Evolutionary conservation across 169 alveolate species (phyloP).

Genomic region (Plasmodium relictum): DNA sequence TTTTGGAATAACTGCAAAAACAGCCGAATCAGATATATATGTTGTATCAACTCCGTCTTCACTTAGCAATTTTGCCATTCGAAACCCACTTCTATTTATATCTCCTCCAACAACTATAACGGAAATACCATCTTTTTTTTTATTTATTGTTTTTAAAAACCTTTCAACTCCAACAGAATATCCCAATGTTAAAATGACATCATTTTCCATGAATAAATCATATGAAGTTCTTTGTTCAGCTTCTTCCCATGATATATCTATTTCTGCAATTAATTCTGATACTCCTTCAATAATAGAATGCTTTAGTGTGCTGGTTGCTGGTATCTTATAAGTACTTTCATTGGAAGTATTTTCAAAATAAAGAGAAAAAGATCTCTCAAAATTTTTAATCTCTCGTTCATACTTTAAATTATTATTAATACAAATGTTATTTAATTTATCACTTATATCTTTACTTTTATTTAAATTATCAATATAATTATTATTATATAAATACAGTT

Average conservation of each 20-base stretch:
- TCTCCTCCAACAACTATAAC: slow-evolving; percentile 76
- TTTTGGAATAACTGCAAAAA: slow-evolving; percentile 74
- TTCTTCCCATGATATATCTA: slow-evolving; percentile 70
- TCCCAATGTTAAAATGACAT: slow-evolving; percentile 71
- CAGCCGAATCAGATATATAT: slow-evolving; percentile 70
- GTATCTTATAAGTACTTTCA: slow-evolving; percentile 52
- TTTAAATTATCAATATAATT: slow-evolving; percentile 66
- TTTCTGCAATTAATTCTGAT: slow-evolving; percentile 60
- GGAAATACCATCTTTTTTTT: slow-evolving; percentile 76
- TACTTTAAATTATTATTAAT: slow-evolving; percentile 26
- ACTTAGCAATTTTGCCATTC: slow-evolving; percentile 67
- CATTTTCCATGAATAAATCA: slow-evolving; percentile 74
- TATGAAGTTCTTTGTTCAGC: slow-evolving; percentile 77
- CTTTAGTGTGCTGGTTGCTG: slow-evolving; percentile 66
- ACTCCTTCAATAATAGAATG: slow-evolving; percentile 76
- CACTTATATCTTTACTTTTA: slow-evolving; percentile 35
- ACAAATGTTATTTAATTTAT: slow-evolving; percentile 16
- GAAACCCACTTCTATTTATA: slow-evolving; percentile 61
- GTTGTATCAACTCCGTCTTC: slow-evolving; percentile 77
- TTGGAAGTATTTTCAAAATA: slow-evolving; percentile 56
- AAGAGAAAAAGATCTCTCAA: slow-evolving; percentile 49
- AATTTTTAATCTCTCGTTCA: slow-evolving; percentile 66
- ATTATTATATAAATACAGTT: slow-evolving; percentile 61
- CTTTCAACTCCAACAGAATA: slow-evolving; percentile 70
- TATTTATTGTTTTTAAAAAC: slow-evolving; percentile 61